Conservation (phyloP, 148 eudicot species). For the Amaranthus hypochondriacus region DNA sequence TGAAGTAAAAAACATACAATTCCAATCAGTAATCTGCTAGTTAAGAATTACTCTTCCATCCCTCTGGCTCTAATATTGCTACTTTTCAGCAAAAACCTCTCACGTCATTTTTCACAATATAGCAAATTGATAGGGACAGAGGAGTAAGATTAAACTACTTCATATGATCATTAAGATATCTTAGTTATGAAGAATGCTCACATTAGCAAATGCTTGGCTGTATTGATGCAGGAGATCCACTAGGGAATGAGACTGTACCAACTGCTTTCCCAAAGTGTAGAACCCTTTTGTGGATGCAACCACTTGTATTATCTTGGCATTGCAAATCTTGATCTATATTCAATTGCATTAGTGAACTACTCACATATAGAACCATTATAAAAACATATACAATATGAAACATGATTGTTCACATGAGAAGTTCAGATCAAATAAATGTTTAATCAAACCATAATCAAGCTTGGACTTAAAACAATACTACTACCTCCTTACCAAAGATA, state of each 20-base stretch:
- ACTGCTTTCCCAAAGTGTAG: conserved; percentile 77
- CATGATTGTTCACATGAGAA: neutral
- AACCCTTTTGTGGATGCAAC: conserved; percentile 84
- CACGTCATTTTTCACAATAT: no score
- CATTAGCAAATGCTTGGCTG: conserved; percentile 96
- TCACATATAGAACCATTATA: conserved; percentile 21
- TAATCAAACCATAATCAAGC: no score
- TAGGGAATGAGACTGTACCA: conserved; percentile 67
- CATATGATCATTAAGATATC: neutral
- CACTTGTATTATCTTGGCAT: conserved; percentile 79
- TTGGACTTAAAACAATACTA: no score
- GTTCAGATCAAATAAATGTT: no score
- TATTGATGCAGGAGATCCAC: conserved; percentile 97
- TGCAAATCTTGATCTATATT: conserved; percentile 91
- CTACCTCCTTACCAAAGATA: no score
- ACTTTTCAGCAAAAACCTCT: no score
- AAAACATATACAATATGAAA: neutral
- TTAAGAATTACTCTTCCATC: neutral
- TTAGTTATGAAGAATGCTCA: conserved; percentile 24
- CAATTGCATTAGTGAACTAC: conserved; percentile 30
- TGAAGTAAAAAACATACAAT: conserved; percentile 17
- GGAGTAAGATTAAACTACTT: neutral
- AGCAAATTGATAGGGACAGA: no score
- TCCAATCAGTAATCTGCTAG: neutral
- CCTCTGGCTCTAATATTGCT: no score